Percentiles rank a stretch among this genome's conserved stretches.
These are phyloP conservation scores for Flaveria floridana DNA, from an alignment of 140 eudicot genomes.

Conservation along the genomic window DNA sequence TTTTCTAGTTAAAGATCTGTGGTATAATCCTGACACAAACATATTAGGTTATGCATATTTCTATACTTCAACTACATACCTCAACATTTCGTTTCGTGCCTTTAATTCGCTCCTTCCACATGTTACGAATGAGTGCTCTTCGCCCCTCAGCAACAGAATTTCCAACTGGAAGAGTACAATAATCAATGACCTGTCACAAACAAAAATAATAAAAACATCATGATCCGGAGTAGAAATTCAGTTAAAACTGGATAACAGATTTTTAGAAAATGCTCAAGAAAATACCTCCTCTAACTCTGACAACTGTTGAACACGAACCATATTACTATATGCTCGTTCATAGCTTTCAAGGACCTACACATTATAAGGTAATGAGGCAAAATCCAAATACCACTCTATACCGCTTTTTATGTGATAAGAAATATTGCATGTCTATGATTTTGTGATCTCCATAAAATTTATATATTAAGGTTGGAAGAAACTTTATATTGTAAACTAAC, in stretches of 20 bases:
- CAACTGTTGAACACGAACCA: slow-evolving; percentile 97
- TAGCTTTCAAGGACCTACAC: slow-evolving; percentile 96
- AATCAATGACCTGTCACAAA: slow-evolving; percentile 75
- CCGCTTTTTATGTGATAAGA: neutral
- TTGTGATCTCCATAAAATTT: neutral
- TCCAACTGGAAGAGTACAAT: slow-evolving; percentile 81
- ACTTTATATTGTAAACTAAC: slow-evolving; percentile 43
- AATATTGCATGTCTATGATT: neutral
- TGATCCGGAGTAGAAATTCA: slow-evolving; percentile 4
- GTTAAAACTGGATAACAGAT: slow-evolving; percentile 14
- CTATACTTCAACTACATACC: slow-evolving; percentile 39
- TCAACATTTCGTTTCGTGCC: slow-evolving; percentile 95
- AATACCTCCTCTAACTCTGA: slow-evolving; percentile 95
- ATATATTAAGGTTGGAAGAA: neutral
- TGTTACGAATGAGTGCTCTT: slow-evolving; percentile 82
- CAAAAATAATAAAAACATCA: slow-evolving; percentile 1
- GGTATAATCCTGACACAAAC: slow-evolving; percentile 5
- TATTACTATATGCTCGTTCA: slow-evolving; percentile 94
- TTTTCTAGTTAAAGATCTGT: neutral
- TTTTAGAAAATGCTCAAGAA: neutral
- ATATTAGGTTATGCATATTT: slow-evolving; percentile 8
- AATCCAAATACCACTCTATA: slow-evolving; percentile 15
- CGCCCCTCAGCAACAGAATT: slow-evolving; percentile 85
- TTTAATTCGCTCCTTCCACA: slow-evolving; percentile 98
- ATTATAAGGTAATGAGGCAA: slow-evolving; percentile 17